Evolutionary conservation across 2,329 filamentous ascomycete genomes (phyloP).

Genomic region (Aspergillus felis): DNA sequence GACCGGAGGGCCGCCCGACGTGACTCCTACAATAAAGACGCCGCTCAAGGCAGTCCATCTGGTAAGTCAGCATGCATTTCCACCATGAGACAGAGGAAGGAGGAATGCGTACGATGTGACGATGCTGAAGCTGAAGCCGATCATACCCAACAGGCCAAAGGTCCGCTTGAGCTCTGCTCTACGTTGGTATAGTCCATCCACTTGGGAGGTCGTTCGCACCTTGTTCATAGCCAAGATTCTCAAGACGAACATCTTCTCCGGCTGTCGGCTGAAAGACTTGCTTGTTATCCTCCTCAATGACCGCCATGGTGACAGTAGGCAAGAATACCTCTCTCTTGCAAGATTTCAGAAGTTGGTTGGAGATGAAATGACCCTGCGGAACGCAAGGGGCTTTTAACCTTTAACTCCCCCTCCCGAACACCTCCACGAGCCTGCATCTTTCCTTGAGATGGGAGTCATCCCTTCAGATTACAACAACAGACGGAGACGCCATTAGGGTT

Average conservation of each 20-base stretch:
- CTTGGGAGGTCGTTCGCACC: conserved; percentile 17
- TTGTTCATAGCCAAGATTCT: conserved; percentile 39
- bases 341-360: neutral
- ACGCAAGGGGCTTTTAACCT: neutral
- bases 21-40: conserved; percentile 54
- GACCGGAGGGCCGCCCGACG: conserved; percentile 54
- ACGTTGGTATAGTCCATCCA: neutral
- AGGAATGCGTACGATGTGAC: conserved; percentile 45
- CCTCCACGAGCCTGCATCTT: neutral
- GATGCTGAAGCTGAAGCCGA: conserved; percentile 57
- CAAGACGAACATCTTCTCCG: conserved; percentile 34
- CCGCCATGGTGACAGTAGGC: conserved; percentile 12
- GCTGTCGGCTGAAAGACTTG: conserved; percentile 20
- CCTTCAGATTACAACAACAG: neutral
- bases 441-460: neutral
- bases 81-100: neutral
- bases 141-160: conserved; percentile 55
- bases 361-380: neutral
- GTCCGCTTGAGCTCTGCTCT: conserved; percentile 52
- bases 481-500: conserved; percentile 6
- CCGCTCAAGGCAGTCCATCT: conserved; percentile 56
- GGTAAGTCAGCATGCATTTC: neutral
- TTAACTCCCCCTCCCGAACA: neutral
- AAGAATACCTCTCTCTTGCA: neutral
- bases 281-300: conserved; percentile 21